Percentiles rank a stretch among this genome's conserved stretches.
Conservation (phyloP, 2,329 filamentous ascomycete species). For the Neofusicoccum parvum region DNA sequence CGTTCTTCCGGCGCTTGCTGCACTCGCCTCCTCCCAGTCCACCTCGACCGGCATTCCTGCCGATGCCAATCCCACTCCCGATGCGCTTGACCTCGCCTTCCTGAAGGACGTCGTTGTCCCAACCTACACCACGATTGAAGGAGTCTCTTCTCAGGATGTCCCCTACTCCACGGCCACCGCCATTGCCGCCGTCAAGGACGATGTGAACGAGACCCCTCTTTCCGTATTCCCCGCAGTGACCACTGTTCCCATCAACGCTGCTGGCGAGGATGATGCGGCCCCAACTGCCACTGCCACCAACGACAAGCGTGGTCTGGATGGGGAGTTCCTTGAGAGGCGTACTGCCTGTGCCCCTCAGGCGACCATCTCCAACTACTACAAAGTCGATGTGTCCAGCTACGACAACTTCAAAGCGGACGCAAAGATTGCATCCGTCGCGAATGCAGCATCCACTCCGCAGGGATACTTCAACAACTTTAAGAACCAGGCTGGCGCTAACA, state of each 20-base stretch:
- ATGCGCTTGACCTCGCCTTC: conserved; percentile 21
- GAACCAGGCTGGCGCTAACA: background rate
- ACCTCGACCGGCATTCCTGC: conserved; percentile 3
- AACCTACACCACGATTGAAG: conserved; percentile 20
- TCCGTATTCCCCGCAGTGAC: conserved; percentile 21
- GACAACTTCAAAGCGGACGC: background rate
- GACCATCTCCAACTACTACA: conserved; percentile 15
- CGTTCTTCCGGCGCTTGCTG: no score
- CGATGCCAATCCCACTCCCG: conserved; percentile 15
- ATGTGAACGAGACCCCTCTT: conserved; percentile 18
- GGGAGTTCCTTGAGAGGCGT: conserved; percentile 6
- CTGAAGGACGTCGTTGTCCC: conserved; percentile 19
- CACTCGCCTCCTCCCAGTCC: background rate
- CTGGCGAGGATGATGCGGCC: conserved; percentile 6
- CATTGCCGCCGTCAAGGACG: conserved; percentile 10
- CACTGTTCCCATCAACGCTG: conserved; percentile 17
- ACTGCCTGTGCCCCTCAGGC: conserved; percentile 22
- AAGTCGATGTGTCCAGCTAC: background rate
- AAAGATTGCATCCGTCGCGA: background rate
- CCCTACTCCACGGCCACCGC: conserved; percentile 19
- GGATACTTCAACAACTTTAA: conserved; percentile 7
- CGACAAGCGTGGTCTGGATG: conserved; percentile 18
- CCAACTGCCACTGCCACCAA: conserved; percentile 8
- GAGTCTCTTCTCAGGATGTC: conserved; percentile 12
- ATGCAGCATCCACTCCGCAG: background rate